Percentiles rank a stretch among this genome's conserved stretches.
Evolutionary conservation across 345 rosid genomes (phyloP).

Genomic region (Chamaenerion angustifolium): DNA sequence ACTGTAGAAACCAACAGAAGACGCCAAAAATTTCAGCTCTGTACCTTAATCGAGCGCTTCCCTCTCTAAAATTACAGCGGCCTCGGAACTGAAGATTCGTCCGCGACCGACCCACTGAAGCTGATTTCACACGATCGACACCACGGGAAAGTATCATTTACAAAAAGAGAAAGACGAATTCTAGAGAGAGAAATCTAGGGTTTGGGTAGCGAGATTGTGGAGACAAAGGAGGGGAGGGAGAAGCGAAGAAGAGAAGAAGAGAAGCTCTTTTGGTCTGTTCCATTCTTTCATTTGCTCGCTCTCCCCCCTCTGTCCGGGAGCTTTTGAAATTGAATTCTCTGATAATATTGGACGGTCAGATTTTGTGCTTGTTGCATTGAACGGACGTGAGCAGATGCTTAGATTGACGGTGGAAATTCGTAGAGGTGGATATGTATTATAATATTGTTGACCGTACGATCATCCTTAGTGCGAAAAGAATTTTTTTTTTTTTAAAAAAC

Average conservation of each 20-base stretch:
- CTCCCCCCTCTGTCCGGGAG: conserved; percentile 70
- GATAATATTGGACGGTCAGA: conserved; percentile 51
- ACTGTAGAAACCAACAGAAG: not conserved
- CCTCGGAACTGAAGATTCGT: conserved; percentile 6
- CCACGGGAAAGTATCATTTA: not conserved
- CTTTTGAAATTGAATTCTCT: conserved; percentile 77
- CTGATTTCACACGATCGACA: conserved; percentile 4
- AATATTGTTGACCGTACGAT: conserved; percentile 35
- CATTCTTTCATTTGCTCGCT: conserved; percentile 27
- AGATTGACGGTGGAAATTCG: conserved; percentile 56
- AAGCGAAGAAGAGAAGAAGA: not conserved
- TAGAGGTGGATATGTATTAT: conserved; percentile 12
- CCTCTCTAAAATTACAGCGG: conserved; percentile 1
- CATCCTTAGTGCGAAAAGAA: not conserved
- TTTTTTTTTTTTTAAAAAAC: no score
- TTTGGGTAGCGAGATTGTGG: not conserved
- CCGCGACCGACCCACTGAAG: not conserved
- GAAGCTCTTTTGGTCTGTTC: conserved; percentile 20
- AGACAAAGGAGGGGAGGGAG: conserved; percentile 9
- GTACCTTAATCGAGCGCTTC: not conserved
- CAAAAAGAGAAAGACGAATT: not conserved
- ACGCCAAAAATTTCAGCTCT: conserved; percentile 8
- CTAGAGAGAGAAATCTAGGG: not conserved
- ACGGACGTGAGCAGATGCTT: conserved; percentile 14
- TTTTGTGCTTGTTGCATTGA: conserved; percentile 20